A percentile compares a stretch with the other conserved stretches of the same genome.
phyloP scores from a whole-genome alignment of 2,329 filamentous ascomycete genomes.

The Microsporum audouinii region DNA sequence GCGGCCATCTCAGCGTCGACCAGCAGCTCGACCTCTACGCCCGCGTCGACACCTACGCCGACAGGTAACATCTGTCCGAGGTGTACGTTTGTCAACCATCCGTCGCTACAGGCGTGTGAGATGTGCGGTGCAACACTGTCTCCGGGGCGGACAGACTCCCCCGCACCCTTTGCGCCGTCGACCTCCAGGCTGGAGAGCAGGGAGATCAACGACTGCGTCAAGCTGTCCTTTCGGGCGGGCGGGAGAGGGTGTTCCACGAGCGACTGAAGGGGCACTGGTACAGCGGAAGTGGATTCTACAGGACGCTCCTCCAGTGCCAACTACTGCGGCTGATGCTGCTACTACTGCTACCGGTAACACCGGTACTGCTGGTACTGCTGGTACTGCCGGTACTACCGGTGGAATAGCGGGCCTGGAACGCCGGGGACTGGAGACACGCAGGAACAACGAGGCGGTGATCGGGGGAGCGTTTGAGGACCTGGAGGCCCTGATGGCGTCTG shows the following conservation, averaged over 20 bases:
- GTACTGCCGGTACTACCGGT: slow-evolving; percentile 31
- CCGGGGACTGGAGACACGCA: slow-evolving; percentile 68
- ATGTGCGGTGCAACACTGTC: slow-evolving; percentile 70
- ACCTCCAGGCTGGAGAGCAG: slow-evolving; percentile 37
- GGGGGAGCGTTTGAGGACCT: slow-evolving; percentile 92
- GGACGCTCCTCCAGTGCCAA: slow-evolving; percentile 73
- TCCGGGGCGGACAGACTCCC: slow-evolving; percentile 54
- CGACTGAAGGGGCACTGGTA: slow-evolving; percentile 73
- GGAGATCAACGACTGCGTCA: slow-evolving; percentile 64
- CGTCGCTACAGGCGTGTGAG: slow-evolving; percentile 73
- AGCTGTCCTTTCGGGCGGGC: slow-evolving; percentile 80
- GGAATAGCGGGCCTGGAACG: slow-evolving; percentile 90
- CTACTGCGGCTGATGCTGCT: slow-evolving; percentile 9
- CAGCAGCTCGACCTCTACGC: slow-evolving; percentile 36
- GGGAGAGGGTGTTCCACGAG: slow-evolving; percentile 88
- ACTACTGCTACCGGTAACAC: slow-evolving; percentile 5
- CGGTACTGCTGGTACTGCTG: neutral
- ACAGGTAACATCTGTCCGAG: slow-evolving; percentile 50
- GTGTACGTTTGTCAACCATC: slow-evolving; percentile 90
- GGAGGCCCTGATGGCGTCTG: slow-evolving; percentile 92
- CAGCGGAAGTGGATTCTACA: slow-evolving; percentile 94
- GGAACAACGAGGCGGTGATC: slow-evolving; percentile 87
- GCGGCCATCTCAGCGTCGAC: slow-evolving; percentile 61
- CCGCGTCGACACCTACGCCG: slow-evolving; percentile 11
- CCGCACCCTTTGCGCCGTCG: slow-evolving; percentile 53